Percentiles rank a stretch among this genome's conserved stretches.
Conservation (phyloP, 1,284 basidiomycete species). For the Tylopilus orsonianus region DNA sequence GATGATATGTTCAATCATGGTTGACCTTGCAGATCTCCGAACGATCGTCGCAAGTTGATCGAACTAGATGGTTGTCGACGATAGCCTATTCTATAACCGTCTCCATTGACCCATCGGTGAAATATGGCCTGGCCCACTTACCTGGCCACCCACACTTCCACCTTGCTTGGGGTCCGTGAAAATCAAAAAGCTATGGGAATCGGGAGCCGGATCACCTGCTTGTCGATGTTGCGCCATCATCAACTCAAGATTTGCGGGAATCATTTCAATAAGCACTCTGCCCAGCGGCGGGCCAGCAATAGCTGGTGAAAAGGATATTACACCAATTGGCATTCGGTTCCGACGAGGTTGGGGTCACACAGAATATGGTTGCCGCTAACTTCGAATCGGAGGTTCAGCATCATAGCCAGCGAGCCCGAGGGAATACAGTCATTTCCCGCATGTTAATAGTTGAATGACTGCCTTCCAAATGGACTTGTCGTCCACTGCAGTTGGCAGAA, state of each 20-base stretch:
- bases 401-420: background rate
- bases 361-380: background rate
- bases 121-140: background rate
- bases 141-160: background rate
- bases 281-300: background rate
- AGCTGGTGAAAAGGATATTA: background rate
- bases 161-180: background rate
- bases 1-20: constrained; percentile 2
- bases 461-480: constrained; percentile 11
- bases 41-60: background rate
- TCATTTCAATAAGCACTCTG: background rate
- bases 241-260: constrained; percentile 3
- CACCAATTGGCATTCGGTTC: background rate
- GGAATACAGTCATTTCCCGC: background rate
- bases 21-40: background rate
- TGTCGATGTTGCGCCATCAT: constrained; percentile 1
- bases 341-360: background rate
- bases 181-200: background rate
- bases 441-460: background rate
- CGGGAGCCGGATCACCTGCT: background rate
- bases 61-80: background rate
- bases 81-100: background rate
- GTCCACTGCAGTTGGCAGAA: background rate
- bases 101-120: constrained; percentile 2
- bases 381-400: background rate